Evolutionary conservation across 495 filamentous ascomycete genomes (phyloP).

Genomic region (Neurospora sp.): DNA sequence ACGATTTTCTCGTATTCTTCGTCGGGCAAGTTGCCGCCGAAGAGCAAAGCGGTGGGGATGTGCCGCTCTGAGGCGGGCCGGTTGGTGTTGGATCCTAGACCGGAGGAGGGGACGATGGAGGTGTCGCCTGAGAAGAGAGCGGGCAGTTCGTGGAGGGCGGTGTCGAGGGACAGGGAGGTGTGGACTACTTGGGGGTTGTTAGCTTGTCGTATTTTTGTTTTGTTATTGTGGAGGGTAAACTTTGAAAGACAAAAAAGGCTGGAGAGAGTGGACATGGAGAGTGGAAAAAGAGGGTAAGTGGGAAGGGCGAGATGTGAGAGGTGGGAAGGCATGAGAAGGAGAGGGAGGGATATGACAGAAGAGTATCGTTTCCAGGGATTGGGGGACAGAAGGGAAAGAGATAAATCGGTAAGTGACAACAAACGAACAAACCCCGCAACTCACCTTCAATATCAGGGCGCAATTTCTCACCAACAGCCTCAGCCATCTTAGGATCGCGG

Average conservation of each 20-base stretch:
- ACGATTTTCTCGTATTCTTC: conserved; percentile 19
- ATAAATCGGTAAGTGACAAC: too few relatives aligned
- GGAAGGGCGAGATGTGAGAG: too few relatives aligned
- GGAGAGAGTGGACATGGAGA: too few relatives aligned
- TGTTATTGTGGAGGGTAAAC: too few relatives aligned
- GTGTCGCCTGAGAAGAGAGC: conserved; percentile 17
- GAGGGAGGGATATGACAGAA: too few relatives aligned
- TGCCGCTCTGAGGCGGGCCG: conserved; percentile 4
- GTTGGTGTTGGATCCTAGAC: conserved; percentile 16
- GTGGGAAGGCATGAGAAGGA: too few relatives aligned
- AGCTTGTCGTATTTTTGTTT: too few relatives aligned
- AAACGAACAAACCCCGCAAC: not conserved
- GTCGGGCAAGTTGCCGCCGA: conserved; percentile 18
- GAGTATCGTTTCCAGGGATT: too few relatives aligned
- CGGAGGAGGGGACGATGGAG: conserved; percentile 8
- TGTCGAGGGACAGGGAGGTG: conserved; percentile 13
- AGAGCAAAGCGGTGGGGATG: conserved; percentile 20
- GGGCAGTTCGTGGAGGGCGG: conserved; percentile 20
- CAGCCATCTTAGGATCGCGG: conserved; percentile 18
- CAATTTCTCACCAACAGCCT: conserved; percentile 19
- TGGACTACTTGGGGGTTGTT: conserved; percentile 14
- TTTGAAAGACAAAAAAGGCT: too few relatives aligned
- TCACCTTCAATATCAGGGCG: conserved; percentile 22
- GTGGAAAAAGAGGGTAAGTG: too few relatives aligned
- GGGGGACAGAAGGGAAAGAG: too few relatives aligned